A percentile compares a stretch with the other conserved stretches of the same genome.
Evolutionary conservation across 2,329 filamentous ascomycete species (phyloP).

Genomic region (Nothomitra cinnamomea): DNA sequence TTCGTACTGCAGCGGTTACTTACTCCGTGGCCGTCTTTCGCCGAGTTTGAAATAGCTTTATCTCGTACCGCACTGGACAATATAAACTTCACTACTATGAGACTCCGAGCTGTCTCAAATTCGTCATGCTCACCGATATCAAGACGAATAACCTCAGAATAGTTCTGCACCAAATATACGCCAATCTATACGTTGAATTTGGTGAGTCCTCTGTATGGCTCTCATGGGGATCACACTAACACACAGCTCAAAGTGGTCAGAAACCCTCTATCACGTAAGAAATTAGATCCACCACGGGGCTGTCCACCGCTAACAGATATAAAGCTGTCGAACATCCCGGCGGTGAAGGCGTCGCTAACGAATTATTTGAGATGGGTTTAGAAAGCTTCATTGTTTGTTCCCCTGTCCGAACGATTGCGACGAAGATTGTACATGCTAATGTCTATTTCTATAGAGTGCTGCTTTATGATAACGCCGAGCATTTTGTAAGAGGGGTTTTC

Average conservation of each 20-base stretch:
- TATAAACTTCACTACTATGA: conserved; percentile 99
- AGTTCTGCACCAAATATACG: conserved; percentile 94
- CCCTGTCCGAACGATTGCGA: not conserved
- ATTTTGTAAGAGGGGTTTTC: too few species aligned
- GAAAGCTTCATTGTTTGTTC: conserved; percentile 57
- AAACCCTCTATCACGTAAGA: conserved; percentile 41
- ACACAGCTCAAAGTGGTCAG: conserved; percentile 41
- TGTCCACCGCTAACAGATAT: not conserved
- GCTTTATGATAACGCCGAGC: not conserved
- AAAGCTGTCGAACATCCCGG: conserved; percentile 46
- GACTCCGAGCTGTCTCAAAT: conserved; percentile 86
- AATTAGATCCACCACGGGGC: not conserved
- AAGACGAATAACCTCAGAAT: conserved; percentile 80
- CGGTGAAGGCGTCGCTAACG: conserved; percentile 52
- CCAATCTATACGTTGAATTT: conserved; percentile 95
- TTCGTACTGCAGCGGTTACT: not conserved
- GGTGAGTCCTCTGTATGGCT: conserved; percentile 32
- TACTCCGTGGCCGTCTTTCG: not conserved
- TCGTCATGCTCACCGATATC: conserved; percentile 90
- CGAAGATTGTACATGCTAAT: not conserved
- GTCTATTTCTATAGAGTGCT: not conserved
- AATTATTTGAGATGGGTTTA: conserved; percentile 53
- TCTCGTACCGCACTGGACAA: conserved; percentile 80
- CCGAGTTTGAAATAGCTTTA: conserved; percentile 44
- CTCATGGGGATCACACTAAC: not conserved